Evolutionary conservation across 768 basidiomycete species (phyloP).

Genomic region (Gloeophyllum trabeum): DNA sequence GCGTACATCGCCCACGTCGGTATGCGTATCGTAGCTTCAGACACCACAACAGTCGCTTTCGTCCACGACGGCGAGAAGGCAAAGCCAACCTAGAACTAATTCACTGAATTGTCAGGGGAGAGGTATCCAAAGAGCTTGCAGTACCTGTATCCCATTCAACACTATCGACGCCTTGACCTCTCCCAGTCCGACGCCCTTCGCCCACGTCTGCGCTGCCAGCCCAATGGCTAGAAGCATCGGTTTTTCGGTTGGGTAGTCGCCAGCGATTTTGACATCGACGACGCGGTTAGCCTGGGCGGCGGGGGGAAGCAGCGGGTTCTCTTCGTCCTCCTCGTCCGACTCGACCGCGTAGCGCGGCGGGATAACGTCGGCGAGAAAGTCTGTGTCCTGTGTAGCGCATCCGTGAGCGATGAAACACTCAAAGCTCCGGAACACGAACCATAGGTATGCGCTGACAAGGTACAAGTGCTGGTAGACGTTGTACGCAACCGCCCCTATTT

Average conservation of each 20-base stretch:
- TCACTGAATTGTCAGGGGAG: too few relatives aligned
- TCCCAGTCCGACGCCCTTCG: not conserved
- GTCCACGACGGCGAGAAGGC: conserved; percentile 11
- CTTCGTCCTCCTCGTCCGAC: conserved; percentile 17
- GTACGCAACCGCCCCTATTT: too few relatives aligned
- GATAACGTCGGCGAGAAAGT: conserved; percentile 13
- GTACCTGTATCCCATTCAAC: not conserved
- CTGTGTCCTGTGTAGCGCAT: conserved; percentile 3
- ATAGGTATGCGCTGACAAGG: too few relatives aligned
- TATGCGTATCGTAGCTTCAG: conserved; percentile 8
- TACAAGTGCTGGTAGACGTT: too few relatives aligned
- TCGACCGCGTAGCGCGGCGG: conserved; percentile 14
- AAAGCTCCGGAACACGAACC: not conserved
- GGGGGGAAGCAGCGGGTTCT: conserved; percentile 8
- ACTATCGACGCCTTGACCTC: not conserved
- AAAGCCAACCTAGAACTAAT: conserved; percentile 12
- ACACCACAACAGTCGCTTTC: conserved; percentile 9
- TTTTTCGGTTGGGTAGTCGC: too few relatives aligned
- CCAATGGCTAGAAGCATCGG: not conserved
- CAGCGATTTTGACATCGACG: too few relatives aligned
- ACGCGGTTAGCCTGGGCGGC: not conserved
- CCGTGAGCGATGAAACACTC: not conserved
- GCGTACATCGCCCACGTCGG: conserved; percentile 14
- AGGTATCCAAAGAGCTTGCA: too few relatives aligned
- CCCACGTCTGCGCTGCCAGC: not conserved